Conservation (phyloP, 202 grass and related monocot species). For the Panicum hallii region DNA sequence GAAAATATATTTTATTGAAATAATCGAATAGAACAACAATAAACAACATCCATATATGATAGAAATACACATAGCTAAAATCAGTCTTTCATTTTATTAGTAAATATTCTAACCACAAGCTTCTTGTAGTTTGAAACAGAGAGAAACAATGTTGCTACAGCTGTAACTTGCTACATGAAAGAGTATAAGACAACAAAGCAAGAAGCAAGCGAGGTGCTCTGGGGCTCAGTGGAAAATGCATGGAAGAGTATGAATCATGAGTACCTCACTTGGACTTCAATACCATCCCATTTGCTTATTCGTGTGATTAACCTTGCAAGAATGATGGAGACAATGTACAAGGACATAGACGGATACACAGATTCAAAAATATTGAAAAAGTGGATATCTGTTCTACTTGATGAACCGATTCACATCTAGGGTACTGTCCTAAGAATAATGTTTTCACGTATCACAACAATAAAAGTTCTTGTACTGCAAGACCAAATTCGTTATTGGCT, state of each 20-base stretch:
- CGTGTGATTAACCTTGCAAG: conserved; percentile 29
- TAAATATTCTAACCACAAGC: not conserved
- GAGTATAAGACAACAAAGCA: conserved; percentile 15
- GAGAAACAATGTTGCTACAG: conserved; percentile 32
- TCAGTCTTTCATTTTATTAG: not conserved
- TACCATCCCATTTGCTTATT: not conserved
- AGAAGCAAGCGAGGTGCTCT: conserved; percentile 20
- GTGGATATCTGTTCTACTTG: conserved; percentile 8
- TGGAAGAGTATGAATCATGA: conserved; percentile 45
- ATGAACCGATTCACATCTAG: not conserved
- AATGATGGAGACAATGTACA: conserved; percentile 41
- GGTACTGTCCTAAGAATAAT: not conserved
- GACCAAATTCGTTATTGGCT: no score
- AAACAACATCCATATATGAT: no score
- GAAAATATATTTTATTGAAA: no score
- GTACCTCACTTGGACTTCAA: not conserved
- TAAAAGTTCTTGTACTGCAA: no score
- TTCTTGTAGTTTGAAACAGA: conserved; percentile 23
- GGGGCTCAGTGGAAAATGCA: conserved; percentile 33
- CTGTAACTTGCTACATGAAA: conserved; percentile 50
- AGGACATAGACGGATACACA: conserved; percentile 28
- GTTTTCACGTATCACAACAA: not conserved
- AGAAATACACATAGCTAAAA: not conserved
- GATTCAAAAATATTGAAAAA: conserved; percentile 10
- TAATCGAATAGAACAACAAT: no score